These are phyloP conservation scores for Helenozyma baotianmanensis DNA, from an alignment of 805 yeast genomes.

Conservation along the genomic window DNA sequence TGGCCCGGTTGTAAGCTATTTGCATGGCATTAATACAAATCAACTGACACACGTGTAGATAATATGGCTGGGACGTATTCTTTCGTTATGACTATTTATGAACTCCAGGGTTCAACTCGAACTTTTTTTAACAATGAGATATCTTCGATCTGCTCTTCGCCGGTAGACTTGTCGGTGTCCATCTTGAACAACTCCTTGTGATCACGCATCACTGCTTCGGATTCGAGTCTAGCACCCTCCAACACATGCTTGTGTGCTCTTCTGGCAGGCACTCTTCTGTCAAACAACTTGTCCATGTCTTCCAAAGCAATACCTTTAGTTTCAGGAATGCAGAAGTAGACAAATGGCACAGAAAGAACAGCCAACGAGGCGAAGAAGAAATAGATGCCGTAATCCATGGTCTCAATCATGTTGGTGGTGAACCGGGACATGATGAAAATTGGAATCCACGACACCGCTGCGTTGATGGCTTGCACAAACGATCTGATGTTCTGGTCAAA, in stretches of 20 bases:
- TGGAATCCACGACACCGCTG: slow-evolving; percentile 38
- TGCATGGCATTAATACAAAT: too few relatives aligned
- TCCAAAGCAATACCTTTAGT: slow-evolving; percentile 36
- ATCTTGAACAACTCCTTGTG: slow-evolving; percentile 15
- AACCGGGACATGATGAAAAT: slow-evolving; percentile 34
- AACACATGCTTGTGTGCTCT: slow-evolving; percentile 20
- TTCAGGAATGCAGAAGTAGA: slow-evolving; percentile 35
- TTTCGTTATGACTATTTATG: neutral
- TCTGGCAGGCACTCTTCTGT: slow-evolving; percentile 18
- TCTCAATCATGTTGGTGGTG: slow-evolving; percentile 30
- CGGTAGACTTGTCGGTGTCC: slow-evolving; percentile 19
- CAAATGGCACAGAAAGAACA: slow-evolving; percentile 30
- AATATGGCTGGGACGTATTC: too few relatives aligned
- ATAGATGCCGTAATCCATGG: slow-evolving; percentile 34
- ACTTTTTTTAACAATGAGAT: neutral
- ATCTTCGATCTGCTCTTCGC: slow-evolving; percentile 17
- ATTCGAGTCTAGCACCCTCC: slow-evolving; percentile 12
- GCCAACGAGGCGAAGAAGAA: slow-evolving; percentile 35
- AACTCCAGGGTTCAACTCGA: neutral
- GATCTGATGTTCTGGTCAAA: slow-evolving; percentile 38
- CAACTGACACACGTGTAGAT: too few relatives aligned
- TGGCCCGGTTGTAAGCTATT: too few relatives aligned
- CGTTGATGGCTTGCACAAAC: slow-evolving; percentile 37
- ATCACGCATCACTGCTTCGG: slow-evolving; percentile 13
- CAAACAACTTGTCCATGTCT: slow-evolving; percentile 27